Percentiles rank a stretch among this genome's conserved stretches.
Conservation (phyloP, 1,284 basidiomycete genomes). For the Leccinum subfulvum region DNA sequence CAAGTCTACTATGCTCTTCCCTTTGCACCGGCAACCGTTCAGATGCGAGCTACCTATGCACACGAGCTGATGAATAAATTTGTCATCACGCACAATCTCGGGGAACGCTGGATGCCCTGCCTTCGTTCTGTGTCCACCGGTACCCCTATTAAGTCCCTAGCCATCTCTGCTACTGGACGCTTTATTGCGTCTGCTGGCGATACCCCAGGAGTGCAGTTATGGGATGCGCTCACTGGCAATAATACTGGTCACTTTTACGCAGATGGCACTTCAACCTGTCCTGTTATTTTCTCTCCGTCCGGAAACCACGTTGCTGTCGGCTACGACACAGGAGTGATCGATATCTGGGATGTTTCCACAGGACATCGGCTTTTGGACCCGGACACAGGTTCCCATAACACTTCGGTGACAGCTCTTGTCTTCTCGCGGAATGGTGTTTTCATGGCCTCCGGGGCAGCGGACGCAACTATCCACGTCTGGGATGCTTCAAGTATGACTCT, state of each 20-base stretch:
- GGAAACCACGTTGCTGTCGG: constrained; percentile 23
- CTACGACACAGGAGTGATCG: constrained; percentile 17
- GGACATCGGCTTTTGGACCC: constrained; percentile 13
- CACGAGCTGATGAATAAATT: constrained; percentile 17
- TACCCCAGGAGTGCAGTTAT: constrained; percentile 21
- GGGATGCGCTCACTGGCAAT: constrained; percentile 20
- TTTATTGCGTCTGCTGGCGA: constrained; percentile 22
- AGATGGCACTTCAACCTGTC: constrained; percentile 11
- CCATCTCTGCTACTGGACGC: constrained; percentile 18
- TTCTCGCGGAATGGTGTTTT: constrained; percentile 15
- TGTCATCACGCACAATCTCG: constrained; percentile 13
- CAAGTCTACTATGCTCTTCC: constrained; percentile 25
- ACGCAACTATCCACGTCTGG: constrained; percentile 20
- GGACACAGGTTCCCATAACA: constrained; percentile 2
- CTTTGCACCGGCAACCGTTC: constrained; percentile 12
- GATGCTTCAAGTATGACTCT: constrained; percentile 6
- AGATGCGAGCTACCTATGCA: constrained; percentile 17
- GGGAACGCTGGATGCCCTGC: constrained; percentile 18
- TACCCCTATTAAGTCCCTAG: constrained; percentile 14
- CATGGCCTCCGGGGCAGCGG: constrained; percentile 18
- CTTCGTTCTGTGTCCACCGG: constrained; percentile 17
- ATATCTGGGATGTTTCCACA: constrained; percentile 25
- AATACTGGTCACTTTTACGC: constrained; percentile 17
- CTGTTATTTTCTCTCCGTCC: constrained; percentile 25
- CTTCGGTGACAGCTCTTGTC: constrained; percentile 12